These are phyloP conservation scores for Sapria himalayana DNA, from an alignment of 345 rosid genomes.

Conservation along the genomic window DNA sequence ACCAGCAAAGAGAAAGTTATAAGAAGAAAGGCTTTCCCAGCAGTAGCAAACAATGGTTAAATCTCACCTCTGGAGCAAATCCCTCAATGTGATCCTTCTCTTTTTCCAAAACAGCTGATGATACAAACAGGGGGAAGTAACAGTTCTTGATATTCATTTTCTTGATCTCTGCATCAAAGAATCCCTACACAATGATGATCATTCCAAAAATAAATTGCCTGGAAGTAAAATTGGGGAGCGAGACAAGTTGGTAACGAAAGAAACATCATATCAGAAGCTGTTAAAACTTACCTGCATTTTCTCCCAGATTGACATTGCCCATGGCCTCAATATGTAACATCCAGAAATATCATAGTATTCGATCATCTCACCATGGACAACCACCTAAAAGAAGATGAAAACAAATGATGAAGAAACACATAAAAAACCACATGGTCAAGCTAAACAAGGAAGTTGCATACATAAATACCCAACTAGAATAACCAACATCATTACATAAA, in stretches of 20 bases:
- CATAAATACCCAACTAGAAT: too few relatives aligned
- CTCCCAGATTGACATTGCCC: conserved; percentile 97
- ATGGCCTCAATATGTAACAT: conserved; percentile 87
- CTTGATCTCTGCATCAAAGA: conserved; percentile 86
- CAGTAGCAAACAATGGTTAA: too few relatives aligned
- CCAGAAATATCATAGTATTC: conserved; percentile 96
- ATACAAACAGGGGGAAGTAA: conserved; percentile 93
- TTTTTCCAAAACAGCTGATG: conserved; percentile 58
- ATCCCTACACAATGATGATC: conserved; percentile 31
- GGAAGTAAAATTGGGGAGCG: too few relatives aligned
- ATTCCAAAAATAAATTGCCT: too few relatives aligned
- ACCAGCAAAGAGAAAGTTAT: too few relatives aligned
- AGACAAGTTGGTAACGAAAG: too few relatives aligned
- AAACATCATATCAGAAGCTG: not conserved
- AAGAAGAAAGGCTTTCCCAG: too few relatives aligned
- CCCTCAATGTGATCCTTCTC: conserved; percentile 95
- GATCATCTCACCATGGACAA: conserved; percentile 78
- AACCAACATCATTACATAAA: too few relatives aligned
- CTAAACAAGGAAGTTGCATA: too few relatives aligned
- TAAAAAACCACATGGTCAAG: too few relatives aligned
- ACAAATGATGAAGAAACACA: conserved; percentile 1
- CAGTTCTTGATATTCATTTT: conserved; percentile 84
- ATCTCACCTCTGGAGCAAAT: conserved; percentile 83
- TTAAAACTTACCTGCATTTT: conserved; percentile 54
- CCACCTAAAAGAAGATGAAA: conserved; percentile 29